Evolutionary conservation across 2,329 filamentous ascomycete species (phyloP).

Genomic region (Pseudopyricularia javanii): DNA sequence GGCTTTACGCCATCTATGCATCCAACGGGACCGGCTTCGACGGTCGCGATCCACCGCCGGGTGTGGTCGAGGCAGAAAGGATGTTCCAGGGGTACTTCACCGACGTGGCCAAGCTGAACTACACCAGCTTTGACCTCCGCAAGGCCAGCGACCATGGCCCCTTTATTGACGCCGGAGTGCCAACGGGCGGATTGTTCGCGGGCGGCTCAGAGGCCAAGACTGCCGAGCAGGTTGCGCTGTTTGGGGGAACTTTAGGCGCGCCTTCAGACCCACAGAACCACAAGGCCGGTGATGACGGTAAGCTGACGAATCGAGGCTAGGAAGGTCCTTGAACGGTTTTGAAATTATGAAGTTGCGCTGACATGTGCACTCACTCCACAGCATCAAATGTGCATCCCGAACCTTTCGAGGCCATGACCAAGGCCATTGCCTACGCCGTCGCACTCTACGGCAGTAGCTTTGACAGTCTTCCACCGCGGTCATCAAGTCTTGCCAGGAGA

Average conservation of each 20-base stretch:
- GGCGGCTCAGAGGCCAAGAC: constrained; percentile 36
- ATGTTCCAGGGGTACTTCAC: constrained; percentile 37
- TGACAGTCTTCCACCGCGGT: constrained; percentile 9
- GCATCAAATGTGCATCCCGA: constrained; percentile 38
- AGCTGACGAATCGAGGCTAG: too few species aligned
- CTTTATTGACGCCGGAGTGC: constrained; percentile 52
- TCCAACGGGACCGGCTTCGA: constrained; percentile 51
- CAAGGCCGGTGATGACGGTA: constrained; percentile 24
- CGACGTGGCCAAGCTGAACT: constrained; percentile 14
- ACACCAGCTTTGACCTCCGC: constrained; percentile 44
- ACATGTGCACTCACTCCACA: constrained; percentile 23
- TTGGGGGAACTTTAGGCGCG: constrained; percentile 46
- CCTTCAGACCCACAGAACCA: constrained; percentile 34
- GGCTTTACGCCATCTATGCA: constrained; percentile 41
- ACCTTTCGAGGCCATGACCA: constrained; percentile 40
- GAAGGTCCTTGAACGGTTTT: background rate
- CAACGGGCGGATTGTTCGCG: constrained; percentile 56
- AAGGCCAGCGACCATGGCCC: constrained; percentile 58
- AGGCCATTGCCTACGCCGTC: constrained; percentile 40
- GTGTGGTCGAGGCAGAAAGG: constrained; percentile 40
- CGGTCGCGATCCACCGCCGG: constrained; percentile 38
- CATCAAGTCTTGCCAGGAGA: background rate
- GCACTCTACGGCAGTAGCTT: constrained; percentile 36
- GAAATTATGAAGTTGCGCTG: background rate
- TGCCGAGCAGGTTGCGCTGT: constrained; percentile 41